Percentiles rank a stretch among this genome's conserved stretches.
Evolutionary conservation across 108 stramenopile species (phyloP).

Genomic region (Nannochloropsis gaditana): DNA sequence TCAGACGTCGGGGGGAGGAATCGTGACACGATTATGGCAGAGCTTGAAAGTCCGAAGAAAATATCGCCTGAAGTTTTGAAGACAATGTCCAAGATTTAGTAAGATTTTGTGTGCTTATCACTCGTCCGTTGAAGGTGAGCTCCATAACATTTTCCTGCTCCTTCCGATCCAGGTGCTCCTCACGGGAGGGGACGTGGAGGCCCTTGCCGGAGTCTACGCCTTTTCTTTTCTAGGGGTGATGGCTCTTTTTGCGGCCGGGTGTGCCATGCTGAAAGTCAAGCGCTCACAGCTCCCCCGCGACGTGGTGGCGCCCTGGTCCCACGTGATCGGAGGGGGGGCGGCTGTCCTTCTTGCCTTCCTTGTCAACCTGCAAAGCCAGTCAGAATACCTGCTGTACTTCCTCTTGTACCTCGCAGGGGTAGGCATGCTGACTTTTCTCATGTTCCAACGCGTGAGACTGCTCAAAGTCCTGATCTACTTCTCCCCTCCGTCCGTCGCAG

Average conservation of each 20-base stretch:
- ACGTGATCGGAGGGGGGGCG: neutral
- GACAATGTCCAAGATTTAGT: no score
- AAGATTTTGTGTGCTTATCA: no score
- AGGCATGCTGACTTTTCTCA: slow-evolving; percentile 48
- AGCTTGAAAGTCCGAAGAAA: no score
- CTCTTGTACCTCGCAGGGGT: slow-evolving; percentile 53
- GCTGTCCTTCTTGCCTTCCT: slow-evolving; percentile 36
- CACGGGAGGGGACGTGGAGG: slow-evolving; percentile 55
- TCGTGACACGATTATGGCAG: neutral
- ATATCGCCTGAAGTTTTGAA: no score
- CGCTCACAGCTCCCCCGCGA: slow-evolving; percentile 53
- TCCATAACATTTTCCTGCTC: neutral
- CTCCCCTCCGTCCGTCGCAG: neutral
- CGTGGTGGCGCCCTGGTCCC: slow-evolving; percentile 30
- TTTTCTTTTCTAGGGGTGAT: slow-evolving; percentile 57
- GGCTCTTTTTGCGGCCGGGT: slow-evolving; percentile 58
- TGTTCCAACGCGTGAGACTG: slow-evolving; percentile 49
- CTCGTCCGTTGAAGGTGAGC: no score
- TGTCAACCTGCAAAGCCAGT: slow-evolving; percentile 56
- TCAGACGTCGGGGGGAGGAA: neutral
- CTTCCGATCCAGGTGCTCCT: slow-evolving; percentile 51
- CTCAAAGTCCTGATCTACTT: neutral
- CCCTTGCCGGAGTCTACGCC: slow-evolving; percentile 56
- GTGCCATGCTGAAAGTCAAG: slow-evolving; percentile 56
- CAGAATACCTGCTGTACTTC: slow-evolving; percentile 54